Conservation (phyloP, 2,329 filamentous ascomycete genomes). For the Hysterium pulicare region DNA sequence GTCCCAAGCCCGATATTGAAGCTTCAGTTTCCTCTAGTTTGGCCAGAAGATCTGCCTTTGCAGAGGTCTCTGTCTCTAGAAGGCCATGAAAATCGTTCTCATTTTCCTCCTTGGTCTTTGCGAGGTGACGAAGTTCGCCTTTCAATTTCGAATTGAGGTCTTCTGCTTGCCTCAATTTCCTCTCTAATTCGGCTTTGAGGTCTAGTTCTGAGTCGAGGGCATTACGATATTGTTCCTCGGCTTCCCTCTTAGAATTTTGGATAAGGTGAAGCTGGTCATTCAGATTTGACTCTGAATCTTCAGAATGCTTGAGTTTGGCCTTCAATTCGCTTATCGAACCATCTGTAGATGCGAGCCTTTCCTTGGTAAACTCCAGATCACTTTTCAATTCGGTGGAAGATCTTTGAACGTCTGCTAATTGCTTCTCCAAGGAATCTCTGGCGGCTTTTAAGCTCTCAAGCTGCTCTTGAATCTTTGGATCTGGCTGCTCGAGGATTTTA, state of each 20-base stretch:
- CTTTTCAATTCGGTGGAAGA: conserved; percentile 17
- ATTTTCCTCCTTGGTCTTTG: too few species aligned
- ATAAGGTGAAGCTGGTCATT: conserved; percentile 3
- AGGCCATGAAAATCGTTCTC: too few species aligned
- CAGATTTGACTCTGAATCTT: conserved; percentile 16
- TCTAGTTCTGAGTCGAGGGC: too few species aligned
- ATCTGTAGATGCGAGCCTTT: conserved; percentile 22
- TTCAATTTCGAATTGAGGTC: too few species aligned
- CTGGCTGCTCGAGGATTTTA: conserved; percentile 14
- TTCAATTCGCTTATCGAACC: conserved; percentile 17
- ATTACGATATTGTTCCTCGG: too few species aligned
- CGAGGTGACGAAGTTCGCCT: too few species aligned
- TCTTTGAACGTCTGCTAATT: conserved; percentile 18
- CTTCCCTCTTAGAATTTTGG: background rate
- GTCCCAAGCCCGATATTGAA: too few species aligned
- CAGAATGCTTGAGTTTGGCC: conserved; percentile 18
- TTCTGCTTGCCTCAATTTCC: too few species aligned
- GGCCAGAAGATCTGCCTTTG: too few species aligned
- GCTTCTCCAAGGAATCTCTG: conserved; percentile 18
- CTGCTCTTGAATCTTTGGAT: conserved; percentile 14
- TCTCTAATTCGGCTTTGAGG: too few species aligned
- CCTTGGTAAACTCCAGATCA: conserved; percentile 17
- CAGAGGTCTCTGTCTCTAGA: too few species aligned
- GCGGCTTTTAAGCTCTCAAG: conserved; percentile 18
- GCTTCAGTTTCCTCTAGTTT: too few species aligned